These are phyloP conservation scores for Cyclanthera cordifolia DNA, from an alignment of 306 rosid genomes.

Conservation along the genomic window DNA sequence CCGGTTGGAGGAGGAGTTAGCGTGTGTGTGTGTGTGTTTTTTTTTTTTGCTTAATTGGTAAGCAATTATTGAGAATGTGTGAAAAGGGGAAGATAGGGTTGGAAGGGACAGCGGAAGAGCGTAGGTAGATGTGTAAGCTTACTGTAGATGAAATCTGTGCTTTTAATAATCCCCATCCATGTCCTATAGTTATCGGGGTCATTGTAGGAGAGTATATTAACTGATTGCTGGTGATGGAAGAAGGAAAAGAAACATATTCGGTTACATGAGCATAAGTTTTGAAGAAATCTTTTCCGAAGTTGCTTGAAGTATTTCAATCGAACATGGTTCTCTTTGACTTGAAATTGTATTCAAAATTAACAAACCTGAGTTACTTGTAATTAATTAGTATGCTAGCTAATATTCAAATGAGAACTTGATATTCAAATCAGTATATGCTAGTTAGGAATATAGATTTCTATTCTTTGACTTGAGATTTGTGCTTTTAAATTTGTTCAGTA, in stretches of 20 bases:
- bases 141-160: background rate
- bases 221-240: background rate
- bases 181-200: background rate
- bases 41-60: background rate
- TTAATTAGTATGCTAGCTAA: background rate
- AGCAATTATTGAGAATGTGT: background rate
- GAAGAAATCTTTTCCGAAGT: background rate
- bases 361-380: background rate
- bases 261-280: background rate
- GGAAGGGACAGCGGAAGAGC: background rate
- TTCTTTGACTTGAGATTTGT: background rate
- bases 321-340: too few relatives aligned
- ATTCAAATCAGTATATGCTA: too few relatives aligned
- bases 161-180: background rate
- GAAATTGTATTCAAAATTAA: background rate
- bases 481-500: background rate
- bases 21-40: too few relatives aligned
- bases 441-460: background rate
- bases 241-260: background rate
- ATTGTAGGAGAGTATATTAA: background rate
- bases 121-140: background rate
- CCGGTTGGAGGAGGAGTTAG: background rate
- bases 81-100: too few relatives aligned
- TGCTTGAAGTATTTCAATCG: background rate
- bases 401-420: too few relatives aligned